Base-by-base conservation (phyloP, 768 basidiomycete species). In the Calocybe cyanea region DNA sequence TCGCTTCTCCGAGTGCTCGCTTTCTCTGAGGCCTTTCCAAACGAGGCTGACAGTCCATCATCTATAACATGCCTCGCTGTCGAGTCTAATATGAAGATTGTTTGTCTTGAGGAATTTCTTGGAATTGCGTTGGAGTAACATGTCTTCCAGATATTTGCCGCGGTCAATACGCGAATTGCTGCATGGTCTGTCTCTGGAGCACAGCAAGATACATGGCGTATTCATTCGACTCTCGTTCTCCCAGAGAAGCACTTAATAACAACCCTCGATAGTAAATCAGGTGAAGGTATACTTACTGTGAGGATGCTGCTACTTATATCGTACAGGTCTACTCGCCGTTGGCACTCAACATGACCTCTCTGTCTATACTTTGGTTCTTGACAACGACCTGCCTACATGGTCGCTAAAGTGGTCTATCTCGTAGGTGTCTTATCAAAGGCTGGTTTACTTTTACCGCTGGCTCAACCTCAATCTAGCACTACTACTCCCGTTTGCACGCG, bases 371-470 rank as follows among this genome's bases (percentile, higher is more conserved):
- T 67, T 91, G 21, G 80, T 85, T 45, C 71, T 88, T 23, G 87
- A 91, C 53, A 85, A 89, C 56, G 87, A 90, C 61, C 75, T 92
- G 14, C 86, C 83, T 13, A 87, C 82, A 0, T 92, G 90, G 90
- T 83, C 81, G 11, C 71, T 72, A 60, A 90, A 90, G 66, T 92
- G 90, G 90, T 71, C 71, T 15, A 64, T 71, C 42, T 56, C 68
- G 89, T 90, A 70, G 41, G 75, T 58, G 17, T 36, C 20, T 19
- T 34, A 38, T 35, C 20, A 11, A 24, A 13, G 19, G 44, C 17
- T n/a, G 41, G 18, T 41, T 33, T 37, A 46, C 34, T 30, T 45
- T 40, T 45, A 48, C 23, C 37, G 19, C 6, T 28, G 25, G 11
- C 25, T 11, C 25, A 5, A 11, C 42, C 7, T 42, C 39, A 34